These are phyloP conservation scores for Phytomonas francai DNA, from an alignment of 208 protist species.

Conservation along the genomic window DNA sequence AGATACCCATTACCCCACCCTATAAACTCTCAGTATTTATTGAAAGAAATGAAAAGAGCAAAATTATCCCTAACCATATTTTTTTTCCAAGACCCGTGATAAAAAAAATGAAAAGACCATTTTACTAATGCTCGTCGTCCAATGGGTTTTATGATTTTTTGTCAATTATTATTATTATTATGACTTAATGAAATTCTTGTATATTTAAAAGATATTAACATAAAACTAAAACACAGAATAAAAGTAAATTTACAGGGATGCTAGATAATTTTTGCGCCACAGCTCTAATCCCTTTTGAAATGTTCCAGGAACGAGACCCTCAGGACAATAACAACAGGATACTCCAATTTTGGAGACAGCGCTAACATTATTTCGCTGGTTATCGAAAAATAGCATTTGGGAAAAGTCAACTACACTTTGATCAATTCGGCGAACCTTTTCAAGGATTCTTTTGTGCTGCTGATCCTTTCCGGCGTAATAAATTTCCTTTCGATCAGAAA, in stretches of 20 bases:
- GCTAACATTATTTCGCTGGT: conserved; percentile 75
- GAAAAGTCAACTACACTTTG: conserved; percentile 44
- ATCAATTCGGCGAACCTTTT: conserved; percentile 30
- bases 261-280: conserved; percentile 28
- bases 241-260: conserved; percentile 12
- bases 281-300: conserved; percentile 63
- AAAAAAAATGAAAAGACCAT: no score
- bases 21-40: neutral
- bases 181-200: neutral
- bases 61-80: no score
- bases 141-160: no score
- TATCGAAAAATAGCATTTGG: conserved; percentile 90
- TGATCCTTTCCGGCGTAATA: conserved; percentile 66
- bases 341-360: conserved; percentile 72
- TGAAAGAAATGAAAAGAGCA: conserved; percentile 4
- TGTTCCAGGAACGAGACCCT: conserved; percentile 58
- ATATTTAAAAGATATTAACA: neutral
- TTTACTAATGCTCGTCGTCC: no score
- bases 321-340: conserved; percentile 60
- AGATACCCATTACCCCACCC: conserved; percentile 33
- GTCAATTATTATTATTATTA: neutral
- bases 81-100: no score
- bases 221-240: conserved; percentile 1
- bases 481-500: conserved; percentile 66
- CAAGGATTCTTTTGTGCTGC: conserved; percentile 53